Base-by-base conservation (phyloP, 257 asterid genomes). In the Parsonsia alboflavescens region DNA sequence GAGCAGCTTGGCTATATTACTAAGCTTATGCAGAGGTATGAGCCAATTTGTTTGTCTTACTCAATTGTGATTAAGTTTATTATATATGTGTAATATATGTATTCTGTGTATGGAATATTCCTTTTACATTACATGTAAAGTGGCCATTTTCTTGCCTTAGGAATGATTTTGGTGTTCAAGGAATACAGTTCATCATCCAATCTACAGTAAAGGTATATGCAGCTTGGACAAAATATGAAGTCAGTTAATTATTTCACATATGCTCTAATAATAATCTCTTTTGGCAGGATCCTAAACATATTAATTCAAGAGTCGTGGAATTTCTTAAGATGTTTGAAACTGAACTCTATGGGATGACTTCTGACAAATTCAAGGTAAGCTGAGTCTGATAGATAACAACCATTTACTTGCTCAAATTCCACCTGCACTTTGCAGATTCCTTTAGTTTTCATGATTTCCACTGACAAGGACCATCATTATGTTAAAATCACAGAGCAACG, bases 1-100 rank as follows among this genome's bases (percentile, higher is more conserved):
- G 99, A 95, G 84, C 99, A 95, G 86, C 99, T 95, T 80, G 99
- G 99, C 76, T 95, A 95, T 82, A 85, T 95, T 66, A 89, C 98
- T 64, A 91, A 85, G 39, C 98, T 95, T 65, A 84, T 85, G 96
- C 93, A 87, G 85, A 87, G 98, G 99, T 94, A 75, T 65, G 81
- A 24, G 74, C 30, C 24, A 48, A 62, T 17, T 57, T 59, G 70
- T 59, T 24, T 49, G 3, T 53, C 24, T 15, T 2, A 5, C 30
- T 12, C 11, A 52, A 4, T 24, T 58, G 4, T 33, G 22, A 62
- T 64, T 26, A 58, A 26, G 39, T 24, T 83, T 36, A 33, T 33
- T 1, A 33, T 33, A 33, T 3, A 33, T 33, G 39, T 36, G 26
- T 64, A 24, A 36, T 19, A 17, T 39, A 36, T 64, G 2, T 64